Conservation (phyloP, 257 asterid species). For the Apocynum venetum region DNA sequence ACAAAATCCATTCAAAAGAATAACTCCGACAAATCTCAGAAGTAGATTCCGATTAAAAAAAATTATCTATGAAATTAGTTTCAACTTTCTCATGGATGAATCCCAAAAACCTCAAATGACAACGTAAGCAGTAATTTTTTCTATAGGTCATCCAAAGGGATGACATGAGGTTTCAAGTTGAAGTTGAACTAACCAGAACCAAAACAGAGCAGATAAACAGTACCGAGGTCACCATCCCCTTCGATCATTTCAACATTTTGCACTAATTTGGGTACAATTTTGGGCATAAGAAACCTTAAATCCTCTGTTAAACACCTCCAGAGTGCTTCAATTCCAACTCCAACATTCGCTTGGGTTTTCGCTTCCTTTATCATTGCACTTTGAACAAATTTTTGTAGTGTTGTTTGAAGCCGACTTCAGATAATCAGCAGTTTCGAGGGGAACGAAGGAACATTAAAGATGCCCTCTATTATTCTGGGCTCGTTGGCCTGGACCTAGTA, state of each 20-base stretch:
- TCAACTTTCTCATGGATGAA: neutral
- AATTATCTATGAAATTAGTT: too few relatives aligned
- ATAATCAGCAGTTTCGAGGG: neutral
- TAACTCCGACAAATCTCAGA: too few relatives aligned
- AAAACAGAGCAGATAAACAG: constrained; percentile 5
- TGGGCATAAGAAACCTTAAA: neutral
- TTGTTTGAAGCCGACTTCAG: neutral
- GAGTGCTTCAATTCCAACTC: constrained; percentile 5
- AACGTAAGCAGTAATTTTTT: neutral
- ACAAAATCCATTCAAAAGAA: neutral
- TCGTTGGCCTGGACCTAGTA: too few relatives aligned
- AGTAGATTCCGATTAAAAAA: too few relatives aligned
- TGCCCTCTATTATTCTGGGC: too few relatives aligned
- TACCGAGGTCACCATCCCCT: constrained; percentile 8
- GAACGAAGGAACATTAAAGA: too few relatives aligned
- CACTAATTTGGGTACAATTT: constrained; percentile 1
- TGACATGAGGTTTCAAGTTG: neutral
- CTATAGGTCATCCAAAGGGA: neutral
- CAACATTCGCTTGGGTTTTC: neutral
- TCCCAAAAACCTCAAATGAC: neutral
- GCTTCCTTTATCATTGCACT: constrained; percentile 9
- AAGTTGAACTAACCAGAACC: constrained; percentile 7
- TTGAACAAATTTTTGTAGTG: neutral
- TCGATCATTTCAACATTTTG: neutral
- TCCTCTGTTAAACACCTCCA: constrained; percentile 5